Evolutionary conservation across 1,284 basidiomycete genomes (phyloP).

Genomic region (Irpex sp.): DNA sequence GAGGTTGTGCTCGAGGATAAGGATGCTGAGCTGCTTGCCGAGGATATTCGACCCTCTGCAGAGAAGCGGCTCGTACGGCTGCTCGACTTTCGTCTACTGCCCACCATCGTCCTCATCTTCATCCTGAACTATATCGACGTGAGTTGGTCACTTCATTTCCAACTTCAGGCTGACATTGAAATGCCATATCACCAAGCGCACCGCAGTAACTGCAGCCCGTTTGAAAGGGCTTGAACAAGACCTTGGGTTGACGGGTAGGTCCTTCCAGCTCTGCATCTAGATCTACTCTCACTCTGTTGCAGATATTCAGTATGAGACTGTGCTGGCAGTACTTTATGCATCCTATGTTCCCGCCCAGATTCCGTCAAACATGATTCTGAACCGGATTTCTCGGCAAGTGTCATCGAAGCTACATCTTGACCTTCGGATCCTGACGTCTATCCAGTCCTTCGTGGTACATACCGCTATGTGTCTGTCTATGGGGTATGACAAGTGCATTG

Average conservation of each 20-base stretch:
- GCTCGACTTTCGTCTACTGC: constrained; percentile 66
- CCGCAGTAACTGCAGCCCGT: constrained; percentile 66
- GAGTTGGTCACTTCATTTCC: constrained; percentile 24
- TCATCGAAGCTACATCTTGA: neutral
- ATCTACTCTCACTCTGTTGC: neutral
- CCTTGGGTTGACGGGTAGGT: constrained; percentile 54
- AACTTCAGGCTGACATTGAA: neutral
- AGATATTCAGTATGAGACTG: constrained; percentile 71
- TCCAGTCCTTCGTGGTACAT: constrained; percentile 71
- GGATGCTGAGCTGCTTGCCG: constrained; percentile 34
- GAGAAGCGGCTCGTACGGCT: constrained; percentile 47
- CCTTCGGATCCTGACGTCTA: neutral
- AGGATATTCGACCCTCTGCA: constrained; percentile 29
- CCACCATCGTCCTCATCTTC: constrained; percentile 68
- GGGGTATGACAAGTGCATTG: constrained; percentile 70
- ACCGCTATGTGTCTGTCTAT: constrained; percentile 64
- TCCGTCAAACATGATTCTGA: constrained; percentile 64
- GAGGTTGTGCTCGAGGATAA: constrained; percentile 3
- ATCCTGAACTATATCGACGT: constrained; percentile 81
- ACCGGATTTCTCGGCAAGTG: constrained; percentile 10
- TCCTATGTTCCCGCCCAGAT: constrained; percentile 72
- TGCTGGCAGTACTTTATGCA: constrained; percentile 67
- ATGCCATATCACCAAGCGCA: constrained; percentile 49
- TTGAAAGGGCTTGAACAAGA: constrained; percentile 71
- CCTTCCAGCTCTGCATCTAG: neutral